These are phyloP conservation scores for Grammothele lineata DNA, from an alignment of 768 basidiomycete genomes.

Conservation along the genomic window DNA sequence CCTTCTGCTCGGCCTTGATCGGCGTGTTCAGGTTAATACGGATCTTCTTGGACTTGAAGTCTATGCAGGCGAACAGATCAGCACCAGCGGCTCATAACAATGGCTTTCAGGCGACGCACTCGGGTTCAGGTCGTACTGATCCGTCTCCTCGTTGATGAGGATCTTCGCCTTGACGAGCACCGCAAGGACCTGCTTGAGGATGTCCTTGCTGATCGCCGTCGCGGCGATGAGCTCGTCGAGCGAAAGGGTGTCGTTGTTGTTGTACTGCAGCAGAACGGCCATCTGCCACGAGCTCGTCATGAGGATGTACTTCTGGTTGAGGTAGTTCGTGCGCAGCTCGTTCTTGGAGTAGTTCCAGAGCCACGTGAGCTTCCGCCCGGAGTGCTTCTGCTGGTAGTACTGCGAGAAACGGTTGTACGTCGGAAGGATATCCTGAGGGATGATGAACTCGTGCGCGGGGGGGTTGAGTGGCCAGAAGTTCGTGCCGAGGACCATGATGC, in stretches of 20 bases:
- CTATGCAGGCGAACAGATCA: conserved; percentile 34
- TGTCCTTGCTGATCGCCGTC: conserved; percentile 77
- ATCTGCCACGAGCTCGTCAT: conserved; percentile 95
- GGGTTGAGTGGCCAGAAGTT: conserved; percentile 94
- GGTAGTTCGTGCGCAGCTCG: conserved; percentile 90
- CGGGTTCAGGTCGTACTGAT: conserved; percentile 91
- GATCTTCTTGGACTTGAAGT: conserved; percentile 92
- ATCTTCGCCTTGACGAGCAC: conserved; percentile 78
- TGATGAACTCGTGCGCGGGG: conserved; percentile 79
- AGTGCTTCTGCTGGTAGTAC: conserved; percentile 93
- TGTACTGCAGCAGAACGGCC: conserved; percentile 93
- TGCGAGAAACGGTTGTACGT: conserved; percentile 89
- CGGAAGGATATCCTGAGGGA: conserved; percentile 81
- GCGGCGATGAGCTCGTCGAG: conserved; percentile 75
- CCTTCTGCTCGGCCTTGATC: conserved; percentile 92
- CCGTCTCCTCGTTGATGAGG: conserved; percentile 81
- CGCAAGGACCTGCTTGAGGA: conserved; percentile 64
- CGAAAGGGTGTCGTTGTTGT: conserved; percentile 82
- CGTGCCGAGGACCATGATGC: conserved; percentile 89
- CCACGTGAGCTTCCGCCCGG: conserved; percentile 95
- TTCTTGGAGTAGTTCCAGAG: conserved; percentile 98
- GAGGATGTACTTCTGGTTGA: conserved; percentile 92
- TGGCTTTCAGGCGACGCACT: conserved; percentile 38
- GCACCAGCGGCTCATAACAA: too few species aligned
- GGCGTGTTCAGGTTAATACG: conserved; percentile 88